Base-by-base conservation (phyloP, 345 rosid species). In the Pistacia integerrima region DNA sequence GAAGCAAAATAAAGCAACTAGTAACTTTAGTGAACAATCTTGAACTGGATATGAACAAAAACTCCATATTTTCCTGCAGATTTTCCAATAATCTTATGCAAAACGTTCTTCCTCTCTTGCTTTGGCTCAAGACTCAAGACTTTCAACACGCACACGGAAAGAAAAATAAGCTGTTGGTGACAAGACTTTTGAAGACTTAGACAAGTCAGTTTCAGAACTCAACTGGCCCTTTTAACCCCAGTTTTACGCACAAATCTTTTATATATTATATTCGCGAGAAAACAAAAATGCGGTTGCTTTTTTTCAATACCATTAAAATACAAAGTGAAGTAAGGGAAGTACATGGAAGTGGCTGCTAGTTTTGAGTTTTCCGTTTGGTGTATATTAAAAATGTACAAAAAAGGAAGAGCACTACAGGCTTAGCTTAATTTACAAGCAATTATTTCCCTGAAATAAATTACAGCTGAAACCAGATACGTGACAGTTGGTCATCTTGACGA, bases 31-130 rank as follows among this genome's bases (percentile, higher is more conserved):
- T 72, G 74, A 82, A 72, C 16, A 59, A 59, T 76, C 80, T 70
- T 54, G 76, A 52, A 62, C 76, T 10, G 81, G 83, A 77, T 18
- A 57, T 66, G 72, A 71, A 28, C 75, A 66, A 52, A 82, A 77
- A 74, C 72, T 73, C 81, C 93, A 88, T 88, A 76, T 74, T 81
- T 62, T 81, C 56, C 57, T 38, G 18, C 11, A 41, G 67, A 76
- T 16, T 41, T 5, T 41, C 80, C 73, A 30, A 30, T 70, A 18
- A 49, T 46, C 16, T 81, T 65, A 70, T 71, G 67, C 59, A 73
- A 76, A 30, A 73, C 62, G 68, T 75, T 72, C 65, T 77, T 11
- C 0, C 16, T 14, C 28, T 35, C 55, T 73, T 55, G 48, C 57
- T 64, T 57, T 11, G 33, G 33, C 22, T 44, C 52, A n/a, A 56